phyloP scores from a whole-genome alignment of 495 filamentous ascomycete species.

The Podospora sp. region DNA sequence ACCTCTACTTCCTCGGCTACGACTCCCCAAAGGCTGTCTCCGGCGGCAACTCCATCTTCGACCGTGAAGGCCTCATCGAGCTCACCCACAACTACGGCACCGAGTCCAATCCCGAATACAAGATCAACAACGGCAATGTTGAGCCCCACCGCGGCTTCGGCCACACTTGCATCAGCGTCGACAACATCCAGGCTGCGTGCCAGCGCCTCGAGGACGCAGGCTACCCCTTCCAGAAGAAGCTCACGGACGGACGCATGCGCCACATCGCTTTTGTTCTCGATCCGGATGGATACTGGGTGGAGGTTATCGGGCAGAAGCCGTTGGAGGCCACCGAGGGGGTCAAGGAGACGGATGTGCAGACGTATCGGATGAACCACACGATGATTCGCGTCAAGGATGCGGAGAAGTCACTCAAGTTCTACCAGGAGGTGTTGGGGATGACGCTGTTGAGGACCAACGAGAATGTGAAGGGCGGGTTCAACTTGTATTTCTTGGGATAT shows the following conservation, averaged over 20 bases:
- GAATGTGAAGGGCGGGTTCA: constrained; percentile 72
- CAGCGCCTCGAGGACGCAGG: constrained; percentile 84
- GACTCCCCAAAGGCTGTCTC: constrained; percentile 65
- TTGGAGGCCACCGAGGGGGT: constrained; percentile 42
- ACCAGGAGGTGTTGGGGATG: constrained; percentile 91
- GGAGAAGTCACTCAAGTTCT: constrained; percentile 83
- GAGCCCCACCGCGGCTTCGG: constrained; percentile 89
- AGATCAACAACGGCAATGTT: constrained; percentile 83
- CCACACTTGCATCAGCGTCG: constrained; percentile 84
- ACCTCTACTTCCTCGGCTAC: constrained; percentile 83
- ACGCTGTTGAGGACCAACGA: constrained; percentile 71
- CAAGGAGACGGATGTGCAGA: constrained; percentile 42
- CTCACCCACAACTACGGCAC: constrained; percentile 98
- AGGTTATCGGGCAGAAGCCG: constrained; percentile 59
- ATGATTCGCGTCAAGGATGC: constrained; percentile 95
- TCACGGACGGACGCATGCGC: constrained; percentile 84
- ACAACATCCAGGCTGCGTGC: constrained; percentile 89
- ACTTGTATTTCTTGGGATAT: constrained; percentile 93
- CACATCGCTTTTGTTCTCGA: constrained; percentile 91
- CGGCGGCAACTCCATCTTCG: constrained; percentile 66
- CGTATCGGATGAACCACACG: constrained; percentile 69
- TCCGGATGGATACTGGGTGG: constrained; percentile 92
- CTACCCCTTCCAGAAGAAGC: constrained; percentile 91
- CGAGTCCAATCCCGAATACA: constrained; percentile 81
- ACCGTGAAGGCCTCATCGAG: constrained; percentile 88